Conservation (phyloP, 257 asterid genomes). For the Scutellaria barbata region DNA sequence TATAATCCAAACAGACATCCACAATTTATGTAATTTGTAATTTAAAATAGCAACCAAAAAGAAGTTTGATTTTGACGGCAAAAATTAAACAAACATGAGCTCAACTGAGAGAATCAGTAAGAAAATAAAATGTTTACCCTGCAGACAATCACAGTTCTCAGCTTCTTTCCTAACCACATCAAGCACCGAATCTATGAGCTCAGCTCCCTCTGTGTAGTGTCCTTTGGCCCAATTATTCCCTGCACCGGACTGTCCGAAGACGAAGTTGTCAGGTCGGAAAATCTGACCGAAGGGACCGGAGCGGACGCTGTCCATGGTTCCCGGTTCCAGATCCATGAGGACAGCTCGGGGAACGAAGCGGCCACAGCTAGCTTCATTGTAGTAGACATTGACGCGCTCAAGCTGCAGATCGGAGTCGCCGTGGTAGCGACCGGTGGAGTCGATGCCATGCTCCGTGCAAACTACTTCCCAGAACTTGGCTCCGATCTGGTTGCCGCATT, state of each 20-base stretch:
- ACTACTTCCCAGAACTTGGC: conserved; percentile 63
- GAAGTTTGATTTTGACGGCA: neutral
- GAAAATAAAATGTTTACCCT: conserved; percentile 35
- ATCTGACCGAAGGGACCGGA: conserved; percentile 60
- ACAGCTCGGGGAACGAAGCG: conserved; percentile 59
- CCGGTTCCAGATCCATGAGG: conserved; percentile 62
- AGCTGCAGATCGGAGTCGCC: conserved; percentile 60
- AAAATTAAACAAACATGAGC: neutral
- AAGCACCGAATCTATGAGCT: conserved; percentile 58
- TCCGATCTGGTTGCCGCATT: conserved; percentile 63
- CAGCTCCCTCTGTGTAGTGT: conserved; percentile 59
- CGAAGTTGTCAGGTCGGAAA: conserved; percentile 59
- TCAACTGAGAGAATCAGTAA: neutral
- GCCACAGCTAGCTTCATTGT: conserved; percentile 61
- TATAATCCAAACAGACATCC: no score
- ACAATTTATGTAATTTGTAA: neutral
- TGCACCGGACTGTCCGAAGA: conserved; percentile 60
- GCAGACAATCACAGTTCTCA: conserved; percentile 60
- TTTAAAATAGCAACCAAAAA: neutral
- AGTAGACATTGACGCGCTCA: conserved; percentile 59
- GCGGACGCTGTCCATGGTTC: conserved; percentile 62
- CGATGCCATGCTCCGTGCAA: conserved; percentile 62
- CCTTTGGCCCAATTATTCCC: conserved; percentile 66
- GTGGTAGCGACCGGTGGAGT: conserved; percentile 55
- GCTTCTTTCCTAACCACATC: conserved; percentile 62